phyloP scores from a whole-genome alignment of 805 yeast genomes.

The Candida peoriensis region DNA sequence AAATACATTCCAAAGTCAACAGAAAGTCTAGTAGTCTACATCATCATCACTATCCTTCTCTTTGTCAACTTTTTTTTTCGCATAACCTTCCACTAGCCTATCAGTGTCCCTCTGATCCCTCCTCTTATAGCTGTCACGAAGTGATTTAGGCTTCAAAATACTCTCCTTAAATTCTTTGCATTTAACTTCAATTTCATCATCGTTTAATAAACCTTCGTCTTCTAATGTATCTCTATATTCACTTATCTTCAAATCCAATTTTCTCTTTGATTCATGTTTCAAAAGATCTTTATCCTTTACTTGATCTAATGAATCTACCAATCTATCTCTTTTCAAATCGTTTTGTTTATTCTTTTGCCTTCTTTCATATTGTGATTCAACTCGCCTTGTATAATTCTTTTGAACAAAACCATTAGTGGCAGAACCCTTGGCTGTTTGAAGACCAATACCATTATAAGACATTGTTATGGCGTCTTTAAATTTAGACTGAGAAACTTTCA shows the following conservation, averaged over 20 bases:
- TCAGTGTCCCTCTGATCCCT: constrained; percentile 9
- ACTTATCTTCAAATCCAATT: constrained; percentile 35
- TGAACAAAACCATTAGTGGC: constrained; percentile 62
- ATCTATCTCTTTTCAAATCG: constrained; percentile 6
- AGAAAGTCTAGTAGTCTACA: too few relatives aligned
- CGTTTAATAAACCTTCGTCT: constrained; percentile 36
- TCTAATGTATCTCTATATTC: constrained; percentile 48
- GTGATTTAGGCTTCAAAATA: constrained; percentile 12
- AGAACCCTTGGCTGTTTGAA: constrained; percentile 52
- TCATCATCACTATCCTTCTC: too few relatives aligned
- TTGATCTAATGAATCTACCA: constrained; percentile 3
- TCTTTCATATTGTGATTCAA: constrained; percentile 31
- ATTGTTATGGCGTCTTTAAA: too few relatives aligned
- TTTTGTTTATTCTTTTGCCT: constrained; percentile 27
- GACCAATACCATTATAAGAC: constrained; percentile 57
- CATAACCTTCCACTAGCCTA: too few relatives aligned
- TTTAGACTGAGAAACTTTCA: background rate
- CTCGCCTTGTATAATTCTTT: constrained; percentile 31
- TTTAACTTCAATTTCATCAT: constrained; percentile 28
- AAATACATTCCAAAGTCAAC: too few relatives aligned
- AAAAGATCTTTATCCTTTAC: constrained; percentile 17
- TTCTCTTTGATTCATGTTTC: constrained; percentile 19
- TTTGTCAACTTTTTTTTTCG: constrained; percentile 3
- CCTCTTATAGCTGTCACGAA: constrained; percentile 9
- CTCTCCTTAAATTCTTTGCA: constrained; percentile 26